Conservation (phyloP, 306 rosid species). For the Quercus berberidifolia region DNA sequence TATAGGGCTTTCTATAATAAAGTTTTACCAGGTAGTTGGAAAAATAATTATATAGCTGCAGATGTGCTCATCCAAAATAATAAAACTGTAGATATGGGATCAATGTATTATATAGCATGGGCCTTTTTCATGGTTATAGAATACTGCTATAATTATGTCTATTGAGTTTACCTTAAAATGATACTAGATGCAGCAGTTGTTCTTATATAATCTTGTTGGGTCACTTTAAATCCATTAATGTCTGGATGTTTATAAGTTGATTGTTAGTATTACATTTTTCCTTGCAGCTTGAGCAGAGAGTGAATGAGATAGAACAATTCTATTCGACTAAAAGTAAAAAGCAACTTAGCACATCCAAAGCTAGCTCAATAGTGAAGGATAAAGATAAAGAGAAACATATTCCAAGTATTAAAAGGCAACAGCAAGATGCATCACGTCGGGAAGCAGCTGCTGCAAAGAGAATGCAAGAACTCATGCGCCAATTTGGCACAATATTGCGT, state of each 20-base stretch:
- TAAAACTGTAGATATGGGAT: background rate
- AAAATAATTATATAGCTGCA: background rate
- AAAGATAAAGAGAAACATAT: slow-evolving; percentile 66
- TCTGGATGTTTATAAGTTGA: slow-evolving; percentile 4
- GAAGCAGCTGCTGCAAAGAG: slow-evolving; percentile 81
- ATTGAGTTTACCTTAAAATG: background rate
- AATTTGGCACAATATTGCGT: slow-evolving; percentile 74
- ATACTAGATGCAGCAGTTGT: background rate
- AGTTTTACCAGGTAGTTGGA: background rate
- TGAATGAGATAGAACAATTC: slow-evolving; percentile 57
- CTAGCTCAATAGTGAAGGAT: slow-evolving; percentile 52
- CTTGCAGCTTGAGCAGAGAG: slow-evolving; percentile 69
- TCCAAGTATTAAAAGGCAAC: slow-evolving; percentile 75
- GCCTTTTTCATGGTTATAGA: background rate
- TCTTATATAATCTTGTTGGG: background rate
- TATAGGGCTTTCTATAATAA: too few relatives aligned
- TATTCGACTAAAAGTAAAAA: slow-evolving; percentile 37
- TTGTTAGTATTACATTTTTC: slow-evolving; percentile 4
- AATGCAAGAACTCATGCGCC: slow-evolving; percentile 93
- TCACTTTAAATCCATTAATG: slow-evolving; percentile 8
- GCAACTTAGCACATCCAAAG: slow-evolving; percentile 45
- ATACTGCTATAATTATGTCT: background rate
- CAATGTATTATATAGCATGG: background rate
- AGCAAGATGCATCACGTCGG: slow-evolving; percentile 68
- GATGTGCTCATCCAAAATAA: background rate